Conservation (phyloP, 768 basidiomycete species). For the Boletellus sp. region DNA sequence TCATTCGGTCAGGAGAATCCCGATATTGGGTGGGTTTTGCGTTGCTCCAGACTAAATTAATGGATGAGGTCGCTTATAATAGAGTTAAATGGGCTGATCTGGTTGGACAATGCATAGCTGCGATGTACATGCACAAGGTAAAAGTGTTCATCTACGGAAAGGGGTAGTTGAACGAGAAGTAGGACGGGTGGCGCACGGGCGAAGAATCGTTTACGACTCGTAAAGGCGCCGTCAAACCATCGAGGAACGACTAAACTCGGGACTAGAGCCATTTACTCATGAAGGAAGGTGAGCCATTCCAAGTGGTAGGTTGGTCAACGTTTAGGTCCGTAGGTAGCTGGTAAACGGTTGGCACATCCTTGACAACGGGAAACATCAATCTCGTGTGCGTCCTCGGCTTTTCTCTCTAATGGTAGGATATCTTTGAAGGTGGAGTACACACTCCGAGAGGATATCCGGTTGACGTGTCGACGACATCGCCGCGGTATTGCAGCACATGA, state of each 20-base stretch:
- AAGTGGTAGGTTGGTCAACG: too few species aligned
- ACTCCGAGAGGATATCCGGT: too few species aligned
- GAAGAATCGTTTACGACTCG: neutral
- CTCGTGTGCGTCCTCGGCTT: too few species aligned
- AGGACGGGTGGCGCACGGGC: neutral
- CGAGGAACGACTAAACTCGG: neutral
- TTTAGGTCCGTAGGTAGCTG: too few species aligned
- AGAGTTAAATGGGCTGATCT: neutral
- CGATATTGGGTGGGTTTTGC: neutral
- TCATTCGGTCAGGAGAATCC: neutral
- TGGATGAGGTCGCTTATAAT: neutral
- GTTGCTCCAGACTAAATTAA: too few species aligned
- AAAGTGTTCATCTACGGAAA: neutral
- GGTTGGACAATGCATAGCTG: neutral
- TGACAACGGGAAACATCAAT: too few species aligned
- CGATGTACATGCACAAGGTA: neutral
- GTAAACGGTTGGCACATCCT: neutral
- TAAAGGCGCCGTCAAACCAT: too few species aligned
- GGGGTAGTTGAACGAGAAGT: neutral
- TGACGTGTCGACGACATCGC: too few species aligned
- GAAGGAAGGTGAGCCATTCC: accelerated
- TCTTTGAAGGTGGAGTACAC: too few species aligned
- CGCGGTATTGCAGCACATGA: too few species aligned
- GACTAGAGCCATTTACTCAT: neutral
- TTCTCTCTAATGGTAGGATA: too few species aligned